These are phyloP conservation scores for Rhodamnia rubescens DNA, from an alignment of 345 rosid genomes.

Conservation along the genomic window DNA sequence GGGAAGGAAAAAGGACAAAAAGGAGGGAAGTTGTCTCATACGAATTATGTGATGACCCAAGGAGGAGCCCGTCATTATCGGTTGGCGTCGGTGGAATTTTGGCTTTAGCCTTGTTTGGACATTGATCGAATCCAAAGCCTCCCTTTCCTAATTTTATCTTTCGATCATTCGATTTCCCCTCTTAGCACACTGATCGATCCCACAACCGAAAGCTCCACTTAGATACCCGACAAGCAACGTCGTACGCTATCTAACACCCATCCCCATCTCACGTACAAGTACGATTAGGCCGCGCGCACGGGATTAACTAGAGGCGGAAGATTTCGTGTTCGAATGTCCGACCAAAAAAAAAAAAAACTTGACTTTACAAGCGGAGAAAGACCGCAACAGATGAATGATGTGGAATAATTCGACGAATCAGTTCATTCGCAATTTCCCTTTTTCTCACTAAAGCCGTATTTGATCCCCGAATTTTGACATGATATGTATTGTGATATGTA, in stretches of 20 bases:
- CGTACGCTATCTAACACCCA: no score
- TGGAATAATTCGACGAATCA: neutral
- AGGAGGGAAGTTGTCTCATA: neutral
- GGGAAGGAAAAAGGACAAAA: neutral
- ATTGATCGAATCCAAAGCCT: neutral
- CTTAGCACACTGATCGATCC: neutral
- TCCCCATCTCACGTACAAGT: no score
- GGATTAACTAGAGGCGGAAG: neutral
- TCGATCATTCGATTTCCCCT: neutral
- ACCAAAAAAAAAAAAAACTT: neutral
- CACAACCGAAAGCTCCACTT: neutral
- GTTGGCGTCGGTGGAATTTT: conserved; percentile 1
- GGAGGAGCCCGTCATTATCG: neutral
- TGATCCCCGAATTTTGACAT: no score
- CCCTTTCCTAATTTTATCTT: neutral
- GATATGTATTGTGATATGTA: no score
- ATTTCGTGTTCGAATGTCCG: neutral
- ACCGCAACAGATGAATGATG: neutral
- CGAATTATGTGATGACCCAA: neutral
- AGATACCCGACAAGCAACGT: neutral
- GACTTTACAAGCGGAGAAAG: neutral
- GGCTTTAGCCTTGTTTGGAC: neutral
- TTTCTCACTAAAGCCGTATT: neutral
- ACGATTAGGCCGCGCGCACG: no score
- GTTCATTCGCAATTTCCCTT: neutral